Conservation (phyloP, 495 filamentous ascomycete genomes). For the Annulohypoxylon nitens region DNA sequence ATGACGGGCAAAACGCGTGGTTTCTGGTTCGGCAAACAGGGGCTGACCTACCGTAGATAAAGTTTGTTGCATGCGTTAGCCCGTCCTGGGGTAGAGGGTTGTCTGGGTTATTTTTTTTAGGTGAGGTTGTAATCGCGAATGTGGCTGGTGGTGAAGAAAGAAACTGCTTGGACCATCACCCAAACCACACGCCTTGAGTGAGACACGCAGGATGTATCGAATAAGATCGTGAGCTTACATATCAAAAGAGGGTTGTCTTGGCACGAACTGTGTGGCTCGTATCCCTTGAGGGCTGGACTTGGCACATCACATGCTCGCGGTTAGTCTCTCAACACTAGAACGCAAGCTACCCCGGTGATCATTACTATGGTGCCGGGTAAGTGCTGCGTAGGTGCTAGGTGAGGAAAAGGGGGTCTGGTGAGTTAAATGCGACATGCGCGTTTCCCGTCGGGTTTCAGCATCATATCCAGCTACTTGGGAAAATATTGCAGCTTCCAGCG, state of each 20-base stretch:
- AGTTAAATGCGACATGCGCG: conserved; percentile 32
- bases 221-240: conserved; percentile 32
- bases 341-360: conserved; percentile 37
- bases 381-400: background rate
- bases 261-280: conserved; percentile 45
- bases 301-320: conserved; percentile 46
- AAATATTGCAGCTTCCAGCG: background rate
- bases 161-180: conserved; percentile 18
- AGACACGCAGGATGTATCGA: conserved; percentile 28
- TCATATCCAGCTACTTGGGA: conserved; percentile 10
- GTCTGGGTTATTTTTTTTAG: conserved; percentile 15
- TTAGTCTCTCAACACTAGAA: conserved; percentile 26
- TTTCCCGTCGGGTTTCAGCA: conserved; percentile 22
- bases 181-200: conserved; percentile 20
- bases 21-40: conserved; percentile 35
- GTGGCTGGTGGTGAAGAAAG: conserved; percentile 42
- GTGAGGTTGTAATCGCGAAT: conserved; percentile 29
- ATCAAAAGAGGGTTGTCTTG: conserved; percentile 28
- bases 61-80: conserved; percentile 41
- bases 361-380: conserved; percentile 16
- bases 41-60: conserved; percentile 32
- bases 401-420: conserved; percentile 43
- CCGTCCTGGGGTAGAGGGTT: conserved; percentile 26
- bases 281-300: conserved; percentile 44
- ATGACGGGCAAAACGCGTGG: conserved; percentile 28